Base-by-base conservation (phyloP, 2,329 filamentous ascomycete genomes). In the Aspergillus ibericus region DNA sequence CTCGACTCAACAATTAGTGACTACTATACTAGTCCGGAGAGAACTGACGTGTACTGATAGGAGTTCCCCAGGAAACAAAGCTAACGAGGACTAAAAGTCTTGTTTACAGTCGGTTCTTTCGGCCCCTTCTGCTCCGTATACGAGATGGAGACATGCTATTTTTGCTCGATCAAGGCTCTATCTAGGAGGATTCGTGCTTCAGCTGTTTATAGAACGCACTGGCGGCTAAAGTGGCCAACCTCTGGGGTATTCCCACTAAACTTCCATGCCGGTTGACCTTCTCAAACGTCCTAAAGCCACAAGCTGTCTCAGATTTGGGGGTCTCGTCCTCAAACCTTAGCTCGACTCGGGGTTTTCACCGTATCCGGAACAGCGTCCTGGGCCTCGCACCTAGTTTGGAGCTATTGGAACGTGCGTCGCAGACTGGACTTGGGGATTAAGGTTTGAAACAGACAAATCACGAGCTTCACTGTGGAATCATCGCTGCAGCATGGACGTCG, bases 281-380 rank as follows among this genome's bases (percentile, higher is more conserved):
- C 50, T 57, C 54, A 58, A 56, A 51, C 52, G 29, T 53, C 32
- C 51, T 53, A 53, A 53, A 18, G 27, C 38, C 27, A 42, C 38
- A 27, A 29, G 38, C 36, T 60, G 59, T 63, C 56, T 58, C 62
- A 54, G 53, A 50, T 51, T 53, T 20, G 54, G 44, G 53, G 54
- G 52, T 57, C 36, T 58, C 56, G 55, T 62, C 58, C 54, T 62
- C 59, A 58, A 65, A 62, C 60, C 52, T 56, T 60, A 56, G 59
- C 51, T 57, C 50, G 36, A 52, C 29, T 61, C 65, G 66, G 66
- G 55, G 58, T 47, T 64, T 64, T 68, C 59, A 47, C 66, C 60
- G 34, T 53, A 64, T 68, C 32, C 40, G 66, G 65, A 66, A 64
- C 65, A 59, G 58, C 49, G 52, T 46, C 29, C 46, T 55, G 51